A percentile compares a stretch with the other conserved stretches of the same genome.
Evolutionary conservation across 768 basidiomycete species (phyloP).

Genomic region (Exidia glandulosa): DNA sequence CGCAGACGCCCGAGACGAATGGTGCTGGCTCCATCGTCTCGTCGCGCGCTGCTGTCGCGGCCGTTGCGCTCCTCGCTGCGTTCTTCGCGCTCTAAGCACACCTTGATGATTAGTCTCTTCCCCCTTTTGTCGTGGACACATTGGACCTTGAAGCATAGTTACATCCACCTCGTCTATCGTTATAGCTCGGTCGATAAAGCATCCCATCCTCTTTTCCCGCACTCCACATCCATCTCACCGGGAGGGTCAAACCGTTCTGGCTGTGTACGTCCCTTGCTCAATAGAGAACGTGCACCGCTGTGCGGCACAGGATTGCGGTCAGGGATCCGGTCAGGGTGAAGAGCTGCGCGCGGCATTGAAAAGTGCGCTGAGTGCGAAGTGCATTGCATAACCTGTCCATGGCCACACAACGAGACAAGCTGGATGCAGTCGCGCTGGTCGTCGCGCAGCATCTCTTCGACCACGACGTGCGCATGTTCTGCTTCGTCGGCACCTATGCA

Average conservation of each 20-base stretch:
- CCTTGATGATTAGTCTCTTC: neutral
- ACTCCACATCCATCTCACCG: neutral
- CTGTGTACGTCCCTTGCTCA: neutral
- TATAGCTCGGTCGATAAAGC: neutral
- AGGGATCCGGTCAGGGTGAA: neutral
- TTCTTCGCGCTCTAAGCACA: constrained; percentile 29
- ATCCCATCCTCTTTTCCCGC: neutral
- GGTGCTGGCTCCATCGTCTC: constrained; percentile 39
- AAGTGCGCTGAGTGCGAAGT: too few species aligned
- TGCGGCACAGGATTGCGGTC: neutral
- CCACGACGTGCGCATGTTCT: too few species aligned
- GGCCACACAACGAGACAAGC: too few species aligned
- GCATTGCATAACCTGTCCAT: too few species aligned
- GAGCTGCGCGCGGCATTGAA: too few species aligned
- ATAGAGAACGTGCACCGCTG: neutral
- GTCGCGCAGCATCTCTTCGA: too few species aligned
- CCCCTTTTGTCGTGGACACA: neutral
- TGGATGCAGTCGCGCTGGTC: too few species aligned
- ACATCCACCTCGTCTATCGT: neutral
- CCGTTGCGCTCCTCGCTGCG: constrained; percentile 38
- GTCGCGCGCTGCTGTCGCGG: constrained; percentile 37
- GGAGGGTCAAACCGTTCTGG: neutral
- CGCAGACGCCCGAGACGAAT: constrained; percentile 18
- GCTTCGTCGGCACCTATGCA: too few species aligned
- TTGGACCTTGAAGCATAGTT: neutral